A percentile compares a stretch with the other conserved stretches of the same genome.
These are phyloP conservation scores for Selaginella tamariscina DNA, from an alignment of 75 land plant genomes.

Conservation along the genomic window DNA sequence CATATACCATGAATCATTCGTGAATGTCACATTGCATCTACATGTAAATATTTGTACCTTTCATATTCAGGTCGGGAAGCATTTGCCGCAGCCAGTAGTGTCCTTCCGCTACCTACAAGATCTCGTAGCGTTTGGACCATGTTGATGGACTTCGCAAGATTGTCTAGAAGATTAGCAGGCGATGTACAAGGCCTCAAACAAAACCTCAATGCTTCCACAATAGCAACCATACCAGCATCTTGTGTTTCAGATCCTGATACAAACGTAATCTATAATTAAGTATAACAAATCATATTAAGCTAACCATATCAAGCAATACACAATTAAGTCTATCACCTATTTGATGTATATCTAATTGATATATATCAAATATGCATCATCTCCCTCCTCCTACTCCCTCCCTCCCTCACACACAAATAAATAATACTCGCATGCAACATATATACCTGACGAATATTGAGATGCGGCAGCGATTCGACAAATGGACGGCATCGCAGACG, in stretches of 20 bases:
- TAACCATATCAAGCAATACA: too few relatives aligned
- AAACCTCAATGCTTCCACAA: slow-evolving; percentile 70
- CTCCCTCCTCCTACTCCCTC: too few relatives aligned
- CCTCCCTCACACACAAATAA: neutral
- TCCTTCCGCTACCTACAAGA: slow-evolving; percentile 73
- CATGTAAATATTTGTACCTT: slow-evolving; percentile 63
- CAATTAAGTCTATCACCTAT: too few relatives aligned
- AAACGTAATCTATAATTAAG: too few relatives aligned
- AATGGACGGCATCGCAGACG: slow-evolving; percentile 86
- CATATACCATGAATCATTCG: too few relatives aligned
- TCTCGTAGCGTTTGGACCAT: slow-evolving; percentile 59
- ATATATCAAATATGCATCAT: too few relatives aligned
- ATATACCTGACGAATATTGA: slow-evolving; percentile 61
- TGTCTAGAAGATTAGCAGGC: slow-evolving; percentile 82
- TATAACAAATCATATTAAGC: too few relatives aligned
- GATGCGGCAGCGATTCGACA: slow-evolving; percentile 76
- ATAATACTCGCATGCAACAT: neutral
- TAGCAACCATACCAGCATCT: slow-evolving; percentile 70
- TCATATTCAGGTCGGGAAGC: slow-evolving; percentile 83
- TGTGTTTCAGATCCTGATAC: slow-evolving; percentile 49
- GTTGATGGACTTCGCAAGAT: slow-evolving; percentile 73
- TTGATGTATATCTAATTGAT: too few relatives aligned
- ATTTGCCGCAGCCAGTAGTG: slow-evolving; percentile 57
- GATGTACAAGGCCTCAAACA: slow-evolving; percentile 73
- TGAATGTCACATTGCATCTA: too few relatives aligned